Evolutionary conservation across 768 basidiomycete species (phyloP).

Genomic region (Rhizopogon vinicolor): DNA sequence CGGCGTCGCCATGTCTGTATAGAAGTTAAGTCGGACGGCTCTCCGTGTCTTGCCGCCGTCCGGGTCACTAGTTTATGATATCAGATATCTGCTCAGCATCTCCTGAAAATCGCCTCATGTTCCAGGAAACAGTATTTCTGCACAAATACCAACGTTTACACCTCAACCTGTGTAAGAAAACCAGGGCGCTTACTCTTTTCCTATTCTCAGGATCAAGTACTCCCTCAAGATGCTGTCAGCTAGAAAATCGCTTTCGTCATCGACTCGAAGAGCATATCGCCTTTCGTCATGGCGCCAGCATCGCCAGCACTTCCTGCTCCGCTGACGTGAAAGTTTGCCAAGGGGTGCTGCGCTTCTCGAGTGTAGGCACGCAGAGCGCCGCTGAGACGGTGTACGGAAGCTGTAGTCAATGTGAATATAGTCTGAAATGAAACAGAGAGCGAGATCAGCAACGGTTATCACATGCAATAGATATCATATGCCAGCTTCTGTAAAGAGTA

Average conservation of each 20-base stretch:
- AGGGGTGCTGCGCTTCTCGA: constrained; percentile 13
- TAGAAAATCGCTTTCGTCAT: constrained; percentile 49
- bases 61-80: constrained; percentile 72
- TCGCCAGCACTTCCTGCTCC: constrained; percentile 82
- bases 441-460: no score
- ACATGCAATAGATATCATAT: no score
- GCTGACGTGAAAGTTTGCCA: constrained; percentile 53
- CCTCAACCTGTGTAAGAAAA: constrained; percentile 4
- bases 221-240: constrained; percentile 72
- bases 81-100: constrained; percentile 71
- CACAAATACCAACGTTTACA: constrained; percentile 7
- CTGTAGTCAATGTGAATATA: no score
- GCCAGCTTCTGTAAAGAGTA: no score
- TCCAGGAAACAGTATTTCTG: constrained; percentile 83
- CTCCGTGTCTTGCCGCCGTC: constrained; percentile 82
- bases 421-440: no score
- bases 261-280: constrained; percentile 27
- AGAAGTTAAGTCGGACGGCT: constrained; percentile 48
- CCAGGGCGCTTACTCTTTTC: constrained; percentile 15
- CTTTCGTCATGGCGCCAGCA: constrained; percentile 40
- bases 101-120: constrained; percentile 74
- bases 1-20: constrained; percentile 75
- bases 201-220: constrained; percentile 34
- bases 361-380: no score
- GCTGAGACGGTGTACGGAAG: background rate